Conservation (phyloP, 148 eudicot genomes). For the Beta vulgaris region DNA sequence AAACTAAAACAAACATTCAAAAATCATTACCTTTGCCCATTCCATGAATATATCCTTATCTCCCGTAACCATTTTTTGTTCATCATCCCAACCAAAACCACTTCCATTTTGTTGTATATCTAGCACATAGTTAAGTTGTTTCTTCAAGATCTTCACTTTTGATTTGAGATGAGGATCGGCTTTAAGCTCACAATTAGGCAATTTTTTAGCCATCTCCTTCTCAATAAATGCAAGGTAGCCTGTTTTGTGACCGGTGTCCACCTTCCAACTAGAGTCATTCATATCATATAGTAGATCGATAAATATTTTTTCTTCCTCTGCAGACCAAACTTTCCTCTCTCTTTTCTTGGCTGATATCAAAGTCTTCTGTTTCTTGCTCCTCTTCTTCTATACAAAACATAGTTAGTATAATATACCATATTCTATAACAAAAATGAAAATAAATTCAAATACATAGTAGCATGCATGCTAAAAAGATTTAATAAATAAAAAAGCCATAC, state of each 20-base stretch:
- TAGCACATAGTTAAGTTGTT: background rate
- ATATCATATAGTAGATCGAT: conserved; percentile 2
- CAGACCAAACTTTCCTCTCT: background rate
- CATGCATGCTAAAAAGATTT: background rate
- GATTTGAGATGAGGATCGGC: conserved; percentile 9
- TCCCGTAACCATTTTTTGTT: background rate
- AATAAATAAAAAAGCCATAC: background rate
- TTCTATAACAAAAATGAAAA: background rate
- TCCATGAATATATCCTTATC: conserved; percentile 2
- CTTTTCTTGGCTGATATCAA: background rate
- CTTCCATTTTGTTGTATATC: background rate
- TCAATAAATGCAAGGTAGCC: background rate
- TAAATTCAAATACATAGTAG: background rate
- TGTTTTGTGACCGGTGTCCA: background rate
- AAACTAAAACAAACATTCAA: background rate
- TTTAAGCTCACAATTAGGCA: background rate
- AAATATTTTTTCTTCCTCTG: background rate
- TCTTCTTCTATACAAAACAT: background rate
- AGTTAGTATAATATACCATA: background rate
- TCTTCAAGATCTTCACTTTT: conserved; percentile 4
- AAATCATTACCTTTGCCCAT: conserved; percentile 3
- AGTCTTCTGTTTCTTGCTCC: background rate
- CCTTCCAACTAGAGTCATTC: conserved; percentile 6
- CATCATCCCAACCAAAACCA: conserved; percentile 19
- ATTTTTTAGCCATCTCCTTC: background rate